Conservation (phyloP, 306 rosid species). For the Pueraria montana region DNA sequence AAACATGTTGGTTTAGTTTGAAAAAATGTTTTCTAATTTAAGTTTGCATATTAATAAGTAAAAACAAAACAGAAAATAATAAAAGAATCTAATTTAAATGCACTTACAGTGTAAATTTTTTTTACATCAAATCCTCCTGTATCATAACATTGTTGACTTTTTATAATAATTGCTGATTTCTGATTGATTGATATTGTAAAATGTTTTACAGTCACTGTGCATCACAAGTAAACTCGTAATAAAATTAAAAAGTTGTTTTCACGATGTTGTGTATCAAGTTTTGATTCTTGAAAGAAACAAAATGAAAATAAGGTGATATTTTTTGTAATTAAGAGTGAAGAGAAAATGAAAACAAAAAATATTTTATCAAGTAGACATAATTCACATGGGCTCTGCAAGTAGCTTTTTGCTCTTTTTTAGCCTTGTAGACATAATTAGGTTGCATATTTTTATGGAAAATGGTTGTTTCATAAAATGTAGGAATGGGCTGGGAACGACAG, state of each 20-base stretch:
- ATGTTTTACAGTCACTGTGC: not conserved
- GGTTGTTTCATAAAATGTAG: conserved; percentile 55
- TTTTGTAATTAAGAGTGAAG: not conserved
- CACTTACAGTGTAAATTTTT: not conserved
- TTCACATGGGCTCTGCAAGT: conserved; percentile 11
- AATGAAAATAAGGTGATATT: not conserved
- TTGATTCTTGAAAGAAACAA: not conserved
- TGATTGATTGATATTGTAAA: no score
- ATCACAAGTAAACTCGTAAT: not conserved
- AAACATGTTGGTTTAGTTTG: not conserved
- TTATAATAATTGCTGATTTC: no score
- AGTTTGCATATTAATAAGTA: no score
- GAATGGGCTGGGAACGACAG: conserved; percentile 84
- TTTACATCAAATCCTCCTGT: no score
- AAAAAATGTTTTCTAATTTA: not conserved
- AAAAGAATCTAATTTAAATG: no score
- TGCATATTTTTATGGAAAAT: conserved; percentile 28
- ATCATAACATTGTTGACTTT: no score
- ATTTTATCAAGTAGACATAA: not conserved
- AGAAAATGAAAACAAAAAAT: not conserved
- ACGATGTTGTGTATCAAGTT: not conserved
- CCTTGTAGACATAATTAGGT: conserved; percentile 13
- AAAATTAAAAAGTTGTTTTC: not conserved
- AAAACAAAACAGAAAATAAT: not conserved
- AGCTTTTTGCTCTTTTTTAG: conserved; percentile 18